phyloP scores from a whole-genome alignment of 1,139 yeast species.

The Nakaseomyces uthaithaninus region DNA sequence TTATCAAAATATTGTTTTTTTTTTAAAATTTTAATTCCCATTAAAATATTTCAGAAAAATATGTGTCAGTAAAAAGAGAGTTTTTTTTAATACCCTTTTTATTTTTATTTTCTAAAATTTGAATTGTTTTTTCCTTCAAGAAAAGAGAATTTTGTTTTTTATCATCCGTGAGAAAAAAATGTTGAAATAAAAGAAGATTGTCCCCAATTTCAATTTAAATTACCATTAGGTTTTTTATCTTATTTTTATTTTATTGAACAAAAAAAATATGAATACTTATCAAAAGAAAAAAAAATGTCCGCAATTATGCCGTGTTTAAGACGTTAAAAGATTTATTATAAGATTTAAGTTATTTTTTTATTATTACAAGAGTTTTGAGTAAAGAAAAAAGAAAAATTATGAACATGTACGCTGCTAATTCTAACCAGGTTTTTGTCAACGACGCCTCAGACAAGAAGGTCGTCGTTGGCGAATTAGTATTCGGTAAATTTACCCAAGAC shows the following conservation, averaged over 20 bases:
- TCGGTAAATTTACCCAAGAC: slow-evolving; percentile 34
- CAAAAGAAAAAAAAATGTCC: neutral
- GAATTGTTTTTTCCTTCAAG: no score
- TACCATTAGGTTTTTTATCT: neutral
- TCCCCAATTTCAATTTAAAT: neutral
- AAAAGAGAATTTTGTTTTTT: neutral
- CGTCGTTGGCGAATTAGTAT: slow-evolving; percentile 39
- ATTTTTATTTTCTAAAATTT: neutral
- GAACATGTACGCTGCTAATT: slow-evolving; percentile 6
- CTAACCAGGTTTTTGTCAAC: slow-evolving; percentile 2
- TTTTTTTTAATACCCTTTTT: no score
- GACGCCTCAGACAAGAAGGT: slow-evolving; percentile 5
- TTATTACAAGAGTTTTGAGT: neutral
- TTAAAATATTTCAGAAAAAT: no score
- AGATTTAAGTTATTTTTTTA: no score
- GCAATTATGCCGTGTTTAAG: neutral
- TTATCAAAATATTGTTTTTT: no score
- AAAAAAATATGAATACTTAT: neutral
- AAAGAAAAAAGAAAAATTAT: neutral
- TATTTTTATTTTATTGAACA: no score
- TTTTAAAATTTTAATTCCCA: no score
- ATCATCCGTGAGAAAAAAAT: neutral
- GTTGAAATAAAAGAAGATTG: neutral
- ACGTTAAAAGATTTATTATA: neutral
- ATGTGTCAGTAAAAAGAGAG: no score